Conservation (phyloP, 2,329 filamentous ascomycete genomes). For the Didymella glomerata region DNA sequence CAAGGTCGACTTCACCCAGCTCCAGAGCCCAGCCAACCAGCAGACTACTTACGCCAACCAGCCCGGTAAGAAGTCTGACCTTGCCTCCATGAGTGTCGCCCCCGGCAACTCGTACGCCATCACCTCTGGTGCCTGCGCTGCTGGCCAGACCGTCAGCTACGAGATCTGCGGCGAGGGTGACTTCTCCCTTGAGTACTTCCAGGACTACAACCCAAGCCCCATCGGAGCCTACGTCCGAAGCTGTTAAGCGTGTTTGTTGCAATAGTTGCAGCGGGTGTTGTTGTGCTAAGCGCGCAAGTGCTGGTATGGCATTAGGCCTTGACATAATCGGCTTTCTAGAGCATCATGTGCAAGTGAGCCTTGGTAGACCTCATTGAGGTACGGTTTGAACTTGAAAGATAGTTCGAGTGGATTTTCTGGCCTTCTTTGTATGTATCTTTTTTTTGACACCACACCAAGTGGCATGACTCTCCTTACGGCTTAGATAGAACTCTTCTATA, state of each 20-base stretch:
- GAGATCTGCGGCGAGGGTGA: constrained; percentile 60
- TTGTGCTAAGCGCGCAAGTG: constrained; percentile 26
- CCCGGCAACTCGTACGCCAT: constrained; percentile 63
- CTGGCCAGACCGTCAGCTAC: constrained; percentile 61
- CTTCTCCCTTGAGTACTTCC: constrained; percentile 67
- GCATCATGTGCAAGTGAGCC: constrained; percentile 20
- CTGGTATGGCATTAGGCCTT: constrained; percentile 13
- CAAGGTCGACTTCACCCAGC: constrained; percentile 61
- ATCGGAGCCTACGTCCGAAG: constrained; percentile 45
- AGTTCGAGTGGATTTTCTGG: background rate
- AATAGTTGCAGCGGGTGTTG: constrained; percentile 10
- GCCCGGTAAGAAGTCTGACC: constrained; percentile 56
- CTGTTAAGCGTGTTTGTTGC: too few species aligned
- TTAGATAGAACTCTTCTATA: constrained; percentile 4
- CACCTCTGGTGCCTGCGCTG: constrained; percentile 64
- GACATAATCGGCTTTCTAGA: constrained; percentile 7
- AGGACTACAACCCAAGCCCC: constrained; percentile 67
- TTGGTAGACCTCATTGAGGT: background rate
- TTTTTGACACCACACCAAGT: background rate
- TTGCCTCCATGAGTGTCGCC: constrained; percentile 54
- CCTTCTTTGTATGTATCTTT: background rate
- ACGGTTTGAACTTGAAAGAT: constrained; percentile 3
- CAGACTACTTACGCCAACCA: constrained; percentile 64
- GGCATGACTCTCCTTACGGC: constrained; percentile 12
- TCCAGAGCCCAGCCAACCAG: constrained; percentile 57